Percentiles rank a stretch among this genome's conserved stretches.
Evolutionary conservation across 2,329 filamentous ascomycete genomes (phyloP).

Genomic region (Fusarium mundagurra): DNA sequence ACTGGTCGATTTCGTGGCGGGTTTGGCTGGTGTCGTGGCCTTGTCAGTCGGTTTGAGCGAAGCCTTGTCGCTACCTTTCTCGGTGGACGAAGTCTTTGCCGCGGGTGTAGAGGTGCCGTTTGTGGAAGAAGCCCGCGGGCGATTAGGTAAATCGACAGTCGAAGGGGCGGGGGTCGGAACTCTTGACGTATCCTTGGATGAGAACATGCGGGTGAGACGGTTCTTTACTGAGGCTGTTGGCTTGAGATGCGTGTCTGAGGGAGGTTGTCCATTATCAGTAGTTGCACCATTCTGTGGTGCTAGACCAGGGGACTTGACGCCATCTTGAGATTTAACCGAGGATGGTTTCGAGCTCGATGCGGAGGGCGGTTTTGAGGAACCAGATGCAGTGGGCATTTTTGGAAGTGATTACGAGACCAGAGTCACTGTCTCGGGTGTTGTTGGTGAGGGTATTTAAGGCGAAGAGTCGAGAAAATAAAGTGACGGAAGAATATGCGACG

Average conservation of each 20-base stretch:
- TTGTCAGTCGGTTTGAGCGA: constrained; percentile 42
- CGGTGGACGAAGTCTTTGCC: constrained; percentile 56
- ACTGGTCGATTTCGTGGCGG: constrained; percentile 44
- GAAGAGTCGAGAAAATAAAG: constrained; percentile 6
- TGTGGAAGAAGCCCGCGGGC: constrained; percentile 50
- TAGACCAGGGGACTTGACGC: constrained; percentile 53
- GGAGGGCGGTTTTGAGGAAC: constrained; percentile 52
- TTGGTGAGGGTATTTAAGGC: constrained; percentile 1
- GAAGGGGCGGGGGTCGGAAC: constrained; percentile 47
- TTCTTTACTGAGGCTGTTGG: constrained; percentile 67
- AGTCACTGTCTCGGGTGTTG: constrained; percentile 21
- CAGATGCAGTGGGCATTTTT: constrained; percentile 48
- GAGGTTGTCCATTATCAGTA: constrained; percentile 40
- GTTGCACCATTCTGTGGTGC: constrained; percentile 52
- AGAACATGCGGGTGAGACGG: constrained; percentile 73
- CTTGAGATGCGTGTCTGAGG: constrained; percentile 36
- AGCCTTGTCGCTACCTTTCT: constrained; percentile 47
- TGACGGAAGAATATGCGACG: constrained; percentile 22
- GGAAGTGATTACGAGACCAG: constrained; percentile 1
- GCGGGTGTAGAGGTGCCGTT: constrained; percentile 50
- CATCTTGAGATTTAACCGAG: constrained; percentile 60
- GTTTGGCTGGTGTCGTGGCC: constrained; percentile 39
- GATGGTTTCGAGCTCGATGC: constrained; percentile 59
- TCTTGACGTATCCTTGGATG: constrained; percentile 61
- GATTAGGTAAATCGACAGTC: constrained; percentile 47